Percentiles rank a stretch among this genome's conserved stretches.
These are phyloP conservation scores for Curvularia spicifera DNA, from an alignment of 2,329 filamentous ascomycete species.

Conservation along the genomic window DNA sequence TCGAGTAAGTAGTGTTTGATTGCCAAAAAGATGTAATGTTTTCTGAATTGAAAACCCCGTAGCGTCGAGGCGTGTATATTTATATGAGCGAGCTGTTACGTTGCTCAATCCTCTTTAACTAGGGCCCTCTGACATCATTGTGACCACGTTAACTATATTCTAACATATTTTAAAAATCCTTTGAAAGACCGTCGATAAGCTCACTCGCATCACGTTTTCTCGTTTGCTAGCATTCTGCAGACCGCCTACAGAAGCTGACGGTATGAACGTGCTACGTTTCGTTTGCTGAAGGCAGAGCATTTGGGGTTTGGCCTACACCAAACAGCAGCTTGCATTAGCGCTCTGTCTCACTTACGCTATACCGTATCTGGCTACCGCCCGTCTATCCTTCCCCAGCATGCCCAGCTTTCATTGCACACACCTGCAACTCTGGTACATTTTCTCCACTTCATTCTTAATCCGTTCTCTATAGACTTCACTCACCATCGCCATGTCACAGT, in stretches of 20 bases:
- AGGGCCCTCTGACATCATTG: conserved; percentile 23
- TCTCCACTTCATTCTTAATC: not conserved
- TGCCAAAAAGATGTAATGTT: not conserved
- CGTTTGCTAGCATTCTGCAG: not conserved
- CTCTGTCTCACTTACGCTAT: not conserved
- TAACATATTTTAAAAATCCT: not conserved
- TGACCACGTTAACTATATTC: conserved; percentile 16
- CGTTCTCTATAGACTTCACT: not conserved
- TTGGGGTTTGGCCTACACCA: conserved; percentile 7
- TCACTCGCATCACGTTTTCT: not conserved
- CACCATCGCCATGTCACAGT: conserved; percentile 21
- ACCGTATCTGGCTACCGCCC: conserved; percentile 4
- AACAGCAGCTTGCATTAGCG: conserved; percentile 13
- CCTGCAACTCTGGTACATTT: not conserved
- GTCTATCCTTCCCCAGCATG: not conserved
- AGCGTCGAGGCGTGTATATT: not conserved
- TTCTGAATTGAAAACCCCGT: not conserved
- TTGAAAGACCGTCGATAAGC: not conserved
- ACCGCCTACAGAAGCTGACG: not conserved
- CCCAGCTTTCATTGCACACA: not conserved
- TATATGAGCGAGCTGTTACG: not conserved
- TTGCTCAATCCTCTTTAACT: not conserved
- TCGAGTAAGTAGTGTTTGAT: not conserved
- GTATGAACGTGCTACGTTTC: not conserved
- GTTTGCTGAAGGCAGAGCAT: not conserved